Conservation (phyloP, 2,329 filamentous ascomycete genomes). For the Sclerotinia nivalis region DNA sequence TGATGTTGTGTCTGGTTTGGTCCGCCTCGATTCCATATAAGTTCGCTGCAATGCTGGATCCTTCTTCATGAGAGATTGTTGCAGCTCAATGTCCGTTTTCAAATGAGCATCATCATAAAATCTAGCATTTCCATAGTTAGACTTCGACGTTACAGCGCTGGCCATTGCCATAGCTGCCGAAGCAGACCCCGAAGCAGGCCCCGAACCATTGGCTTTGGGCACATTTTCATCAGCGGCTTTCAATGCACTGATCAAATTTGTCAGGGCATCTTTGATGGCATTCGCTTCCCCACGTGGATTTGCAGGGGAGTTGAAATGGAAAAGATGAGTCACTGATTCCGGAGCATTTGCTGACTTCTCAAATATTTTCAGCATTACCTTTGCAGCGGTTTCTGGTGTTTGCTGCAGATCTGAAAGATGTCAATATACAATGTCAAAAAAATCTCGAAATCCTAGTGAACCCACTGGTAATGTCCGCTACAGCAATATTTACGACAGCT, state of each 20-base stretch:
- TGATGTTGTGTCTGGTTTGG: constrained; percentile 82
- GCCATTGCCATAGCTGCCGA: constrained; percentile 78
- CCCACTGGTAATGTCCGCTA: constrained; percentile 81
- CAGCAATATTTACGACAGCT: constrained; percentile 66
- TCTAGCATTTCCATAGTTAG: constrained; percentile 50
- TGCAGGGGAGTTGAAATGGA: constrained; percentile 79
- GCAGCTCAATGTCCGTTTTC: constrained; percentile 75
- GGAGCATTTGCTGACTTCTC: constrained; percentile 62
- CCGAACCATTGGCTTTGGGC: constrained; percentile 36
- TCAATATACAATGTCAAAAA: constrained; percentile 25
- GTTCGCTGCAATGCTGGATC: constrained; percentile 75
- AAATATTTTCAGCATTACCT: constrained; percentile 93
- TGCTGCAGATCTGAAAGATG: constrained; percentile 77
- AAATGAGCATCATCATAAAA: constrained; percentile 83
- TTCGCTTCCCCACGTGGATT: constrained; percentile 83
- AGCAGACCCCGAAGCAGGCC: constrained; percentile 48
- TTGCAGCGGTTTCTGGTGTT: constrained; percentile 81
- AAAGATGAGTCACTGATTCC: constrained; percentile 73
- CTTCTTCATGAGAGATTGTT: constrained; percentile 84
- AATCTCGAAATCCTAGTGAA: constrained; percentile 26
- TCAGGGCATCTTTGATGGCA: constrained; percentile 78
- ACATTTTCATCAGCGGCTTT: constrained; percentile 47
- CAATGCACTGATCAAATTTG: constrained; percentile 65
- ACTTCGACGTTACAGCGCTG: constrained; percentile 60
- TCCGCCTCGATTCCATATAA: constrained; percentile 79